phyloP scores from a whole-genome alignment of 192 early-diverging fungal genomes.

The Backusella liffmaniae region DNA sequence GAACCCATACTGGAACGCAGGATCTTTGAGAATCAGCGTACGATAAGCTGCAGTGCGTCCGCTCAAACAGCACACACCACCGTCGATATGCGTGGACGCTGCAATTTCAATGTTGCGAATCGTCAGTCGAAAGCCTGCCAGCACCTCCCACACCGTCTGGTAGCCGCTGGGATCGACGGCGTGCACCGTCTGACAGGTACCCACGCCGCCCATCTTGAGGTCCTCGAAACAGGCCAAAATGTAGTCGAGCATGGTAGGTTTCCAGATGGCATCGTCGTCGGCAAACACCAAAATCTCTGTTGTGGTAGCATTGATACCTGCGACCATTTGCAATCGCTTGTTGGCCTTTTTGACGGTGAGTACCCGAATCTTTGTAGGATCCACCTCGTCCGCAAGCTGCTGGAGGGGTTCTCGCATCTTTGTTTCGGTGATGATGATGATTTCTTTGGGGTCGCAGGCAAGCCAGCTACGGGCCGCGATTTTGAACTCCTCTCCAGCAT shows the following conservation, averaged over 20 bases:
- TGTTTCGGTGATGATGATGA: constrained; percentile 55
- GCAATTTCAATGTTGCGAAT: constrained; percentile 65
- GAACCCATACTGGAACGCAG: constrained; percentile 56
- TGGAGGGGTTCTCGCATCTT: constrained; percentile 41
- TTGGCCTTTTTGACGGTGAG: constrained; percentile 47
- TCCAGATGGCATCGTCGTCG: constrained; percentile 62
- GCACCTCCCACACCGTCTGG: constrained; percentile 61
- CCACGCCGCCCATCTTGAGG: constrained; percentile 55
- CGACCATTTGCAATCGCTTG: constrained; percentile 59
- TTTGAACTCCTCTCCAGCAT: constrained; percentile 62
- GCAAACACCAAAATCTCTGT: constrained; percentile 57
- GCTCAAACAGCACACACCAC: constrained; percentile 61
- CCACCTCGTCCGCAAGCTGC: constrained; percentile 43
- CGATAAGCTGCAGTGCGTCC: constrained; percentile 62
- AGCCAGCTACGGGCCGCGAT: constrained; percentile 56
- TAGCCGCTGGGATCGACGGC: constrained; percentile 38
- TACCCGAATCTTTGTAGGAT: constrained; percentile 45
- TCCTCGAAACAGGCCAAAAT: constrained; percentile 62
- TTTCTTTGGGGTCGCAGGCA: constrained; percentile 47
- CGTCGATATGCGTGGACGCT: constrained; percentile 61
- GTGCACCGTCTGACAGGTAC: constrained; percentile 52
- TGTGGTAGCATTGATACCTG: constrained; percentile 50
- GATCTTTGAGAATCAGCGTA: constrained; percentile 58
- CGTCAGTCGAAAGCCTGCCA: constrained; percentile 54
- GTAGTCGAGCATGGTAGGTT: constrained; percentile 51